These are phyloP conservation scores for Clonostachys chloroleuca DNA, from an alignment of 2,329 filamentous ascomycete genomes.

Conservation along the genomic window DNA sequence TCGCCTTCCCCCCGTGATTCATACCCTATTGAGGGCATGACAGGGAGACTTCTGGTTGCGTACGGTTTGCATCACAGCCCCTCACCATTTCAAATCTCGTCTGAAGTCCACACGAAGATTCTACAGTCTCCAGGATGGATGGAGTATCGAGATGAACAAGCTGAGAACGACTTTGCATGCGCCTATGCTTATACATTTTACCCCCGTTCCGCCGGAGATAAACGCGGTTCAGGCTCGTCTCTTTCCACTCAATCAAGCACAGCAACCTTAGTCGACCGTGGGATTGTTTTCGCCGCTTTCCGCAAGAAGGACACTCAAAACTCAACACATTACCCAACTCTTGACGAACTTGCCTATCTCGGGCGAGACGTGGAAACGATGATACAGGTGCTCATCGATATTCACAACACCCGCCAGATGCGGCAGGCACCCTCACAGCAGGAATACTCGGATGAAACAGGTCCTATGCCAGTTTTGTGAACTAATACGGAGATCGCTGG, in stretches of 20 bases:
- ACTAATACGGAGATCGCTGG: too few species aligned
- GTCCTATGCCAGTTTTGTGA: slow-evolving; percentile 23
- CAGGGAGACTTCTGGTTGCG: slow-evolving; percentile 48
- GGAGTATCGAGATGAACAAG: slow-evolving; percentile 41
- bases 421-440: slow-evolving; percentile 15
- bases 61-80: slow-evolving; percentile 46
- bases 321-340: slow-evolving; percentile 21
- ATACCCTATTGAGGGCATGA: slow-evolving; percentile 20
- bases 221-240: neutral
- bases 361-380: slow-evolving; percentile 45
- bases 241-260: neutral
- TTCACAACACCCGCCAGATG: slow-evolving; percentile 32
- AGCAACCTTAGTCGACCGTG: slow-evolving; percentile 30
- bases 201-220: slow-evolving; percentile 26
- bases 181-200: slow-evolving; percentile 52
- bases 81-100: slow-evolving; percentile 47
- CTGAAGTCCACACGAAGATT: slow-evolving; percentile 43
- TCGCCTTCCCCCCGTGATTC: neutral
- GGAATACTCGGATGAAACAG: slow-evolving; percentile 24
- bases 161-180: slow-evolving; percentile 39
- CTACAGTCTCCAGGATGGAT: slow-evolving; percentile 46
- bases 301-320: slow-evolving; percentile 37
- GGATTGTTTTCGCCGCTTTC: slow-evolving; percentile 54
- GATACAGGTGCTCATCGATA: slow-evolving; percentile 47
- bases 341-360: slow-evolving; percentile 38